phyloP scores from a whole-genome alignment of 495 filamentous ascomycete genomes.

The Amorphotheca resinae region DNA sequence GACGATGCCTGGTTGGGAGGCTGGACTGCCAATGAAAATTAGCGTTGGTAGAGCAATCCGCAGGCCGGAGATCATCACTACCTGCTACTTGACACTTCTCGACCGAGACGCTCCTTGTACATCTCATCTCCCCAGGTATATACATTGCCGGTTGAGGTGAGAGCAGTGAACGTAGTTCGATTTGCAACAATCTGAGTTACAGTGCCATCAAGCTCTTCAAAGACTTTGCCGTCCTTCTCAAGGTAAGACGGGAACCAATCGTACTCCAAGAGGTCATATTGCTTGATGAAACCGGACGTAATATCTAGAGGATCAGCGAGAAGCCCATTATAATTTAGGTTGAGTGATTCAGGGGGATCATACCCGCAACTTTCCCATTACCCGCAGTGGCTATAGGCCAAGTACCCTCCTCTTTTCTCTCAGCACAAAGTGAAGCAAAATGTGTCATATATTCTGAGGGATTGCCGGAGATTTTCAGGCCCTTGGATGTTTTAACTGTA shows the following conservation, averaged over 20 bases:
- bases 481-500: slow-evolving; percentile 21
- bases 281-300: not conserved
- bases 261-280: slow-evolving; percentile 3
- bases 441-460: slow-evolving; percentile 5
- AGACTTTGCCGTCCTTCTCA: slow-evolving; percentile 19
- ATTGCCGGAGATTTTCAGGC: slow-evolving; percentile 19
- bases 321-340: too few species aligned
- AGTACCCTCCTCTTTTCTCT: slow-evolving; percentile 14
- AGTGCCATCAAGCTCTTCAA: not conserved
- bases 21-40: slow-evolving; percentile 24
- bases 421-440: not conserved
- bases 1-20: slow-evolving; percentile 30
- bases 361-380: slow-evolving; percentile 23
- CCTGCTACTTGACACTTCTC: slow-evolving; percentile 25
- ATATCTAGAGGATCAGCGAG: not conserved
- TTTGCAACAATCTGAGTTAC: slow-evolving; percentile 35
- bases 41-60: too few species aligned
- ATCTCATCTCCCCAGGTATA: slow-evolving; percentile 50
- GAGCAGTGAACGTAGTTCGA: slow-evolving; percentile 38
- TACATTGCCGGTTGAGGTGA: slow-evolving; percentile 35
- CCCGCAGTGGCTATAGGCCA: slow-evolving; percentile 22
- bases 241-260: too few species aligned
- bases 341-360: not conserved
- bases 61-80: slow-evolving; percentile 12
- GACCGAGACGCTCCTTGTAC: slow-evolving; percentile 35